phyloP scores from a whole-genome alignment of 768 basidiomycete species.

The Pisolithus sp. region DNA sequence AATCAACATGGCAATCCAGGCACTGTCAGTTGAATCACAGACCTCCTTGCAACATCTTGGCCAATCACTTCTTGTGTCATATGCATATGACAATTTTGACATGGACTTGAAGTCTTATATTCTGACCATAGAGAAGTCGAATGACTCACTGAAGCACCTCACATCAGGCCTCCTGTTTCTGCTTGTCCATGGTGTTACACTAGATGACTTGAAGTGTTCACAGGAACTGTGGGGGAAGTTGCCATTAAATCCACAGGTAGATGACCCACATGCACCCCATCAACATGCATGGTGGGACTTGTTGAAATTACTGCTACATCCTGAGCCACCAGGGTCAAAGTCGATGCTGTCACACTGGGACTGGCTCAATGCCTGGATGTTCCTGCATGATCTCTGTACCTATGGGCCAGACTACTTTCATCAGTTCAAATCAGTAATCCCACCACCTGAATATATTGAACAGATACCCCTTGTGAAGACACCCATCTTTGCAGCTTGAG shows the following conservation, averaged over 20 bases:
- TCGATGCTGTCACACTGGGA: no score
- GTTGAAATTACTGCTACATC: no score
- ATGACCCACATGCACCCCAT: no score
- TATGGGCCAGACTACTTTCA: no score
- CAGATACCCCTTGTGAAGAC: no score
- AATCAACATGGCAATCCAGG: conserved; percentile 18
- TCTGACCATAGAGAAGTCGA: conserved; percentile 26
- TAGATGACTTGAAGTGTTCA: conserved; percentile 26
- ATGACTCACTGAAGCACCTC: conserved; percentile 16
- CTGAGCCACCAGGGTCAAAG: no score
- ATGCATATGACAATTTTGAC: conserved; percentile 41
- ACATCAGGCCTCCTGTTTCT: conserved; percentile 20
- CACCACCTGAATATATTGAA: no score
- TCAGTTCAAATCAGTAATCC: no score
- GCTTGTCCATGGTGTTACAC: conserved; percentile 14
- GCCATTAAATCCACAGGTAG: conserved; percentile 12
- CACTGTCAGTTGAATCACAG: conserved; percentile 20
- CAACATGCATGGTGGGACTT: no score
- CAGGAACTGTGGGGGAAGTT: conserved; percentile 29
- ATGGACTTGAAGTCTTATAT: conserved; percentile 27
- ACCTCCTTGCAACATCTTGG: conserved; percentile 15
- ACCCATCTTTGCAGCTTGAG: no score
- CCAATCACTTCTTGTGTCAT: conserved; percentile 17
- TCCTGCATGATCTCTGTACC: no score
- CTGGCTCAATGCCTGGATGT: no score